Evolutionary conservation across 768 basidiomycete genomes (phyloP), one percentile per base, ranked within the genome.

Genomic region (Boletales sp.): DNA sequence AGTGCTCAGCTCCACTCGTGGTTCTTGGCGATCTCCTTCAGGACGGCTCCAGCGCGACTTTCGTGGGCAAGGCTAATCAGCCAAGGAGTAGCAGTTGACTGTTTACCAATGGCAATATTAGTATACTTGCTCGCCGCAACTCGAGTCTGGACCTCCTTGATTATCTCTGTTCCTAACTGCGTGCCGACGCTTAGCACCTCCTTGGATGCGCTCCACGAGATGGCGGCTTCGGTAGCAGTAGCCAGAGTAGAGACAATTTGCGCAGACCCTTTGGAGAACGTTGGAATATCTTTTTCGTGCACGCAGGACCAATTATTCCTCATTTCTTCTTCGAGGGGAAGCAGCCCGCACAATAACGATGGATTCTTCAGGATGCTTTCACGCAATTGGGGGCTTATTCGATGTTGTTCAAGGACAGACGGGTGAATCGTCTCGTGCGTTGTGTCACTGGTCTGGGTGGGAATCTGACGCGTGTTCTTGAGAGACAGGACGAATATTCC

Each of bases 401-500:
- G 50, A 5, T 53, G 57, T 55, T 82, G 84, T 33, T 74, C 63
- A 34, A 80, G 57, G 2, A 81, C 82, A 13, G 85, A 86, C 5
- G 77, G 68, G 54, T 87, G 85, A 34, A 86, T 77, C 1, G 63
- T 73, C 67, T 88, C 85, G 42, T 80, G 72, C 0, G 84, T 84
- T 4, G 73, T 51, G 19, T 74, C 58, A 51, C 81, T 63, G 0
- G 70, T 64, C 11, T 55, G 41, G 1, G 68, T 74, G 2, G 85
- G 84, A 25, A 83, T 57, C 19, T 66, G 60, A 18, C 86, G 77
- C 49, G 74, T 69, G 21, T 74, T 70, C 35, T 64, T 69, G 30
- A 70, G 57, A 1, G 82, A 68, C 1, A 85, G 48, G 21, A 55
- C 41, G 56, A 81, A 87, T 14, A 87, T 74, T 13, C 86, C 85